Percentiles rank a stretch among this genome's conserved stretches.
These are phyloP conservation scores for Elsinoe batatas DNA, from an alignment of 2,329 filamentous ascomycete species.

Conservation along the genomic window DNA sequence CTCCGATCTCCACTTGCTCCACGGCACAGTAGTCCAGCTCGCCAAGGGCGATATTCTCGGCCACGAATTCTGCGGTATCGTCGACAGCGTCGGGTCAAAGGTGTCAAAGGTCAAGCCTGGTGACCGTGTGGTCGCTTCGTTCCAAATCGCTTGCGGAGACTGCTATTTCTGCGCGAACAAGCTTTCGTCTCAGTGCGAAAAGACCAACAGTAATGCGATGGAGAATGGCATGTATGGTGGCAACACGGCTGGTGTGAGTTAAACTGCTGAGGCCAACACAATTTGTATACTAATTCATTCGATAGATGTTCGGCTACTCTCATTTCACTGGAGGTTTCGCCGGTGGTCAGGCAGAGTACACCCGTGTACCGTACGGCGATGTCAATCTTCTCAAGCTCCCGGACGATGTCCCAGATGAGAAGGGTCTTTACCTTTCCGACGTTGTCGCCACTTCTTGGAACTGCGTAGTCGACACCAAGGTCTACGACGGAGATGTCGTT, in stretches of 20 bases:
- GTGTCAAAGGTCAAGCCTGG: slow-evolving; percentile 36
- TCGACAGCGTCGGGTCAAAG: slow-evolving; percentile 36
- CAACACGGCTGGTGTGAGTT: slow-evolving; percentile 56
- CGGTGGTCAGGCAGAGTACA: slow-evolving; percentile 79
- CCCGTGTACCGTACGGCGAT: slow-evolving; percentile 69
- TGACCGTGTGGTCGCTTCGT: slow-evolving; percentile 66
- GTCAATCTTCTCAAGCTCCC: slow-evolving; percentile 74
- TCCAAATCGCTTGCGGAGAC: slow-evolving; percentile 63
- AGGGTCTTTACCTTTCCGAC: slow-evolving; percentile 71
- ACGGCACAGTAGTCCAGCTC: slow-evolving; percentile 39
- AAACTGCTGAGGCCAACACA: slow-evolving; percentile 32
- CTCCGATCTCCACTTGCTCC: slow-evolving; percentile 49
- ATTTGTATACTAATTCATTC: not conserved
- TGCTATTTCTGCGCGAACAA: slow-evolving; percentile 76
- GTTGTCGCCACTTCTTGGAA: slow-evolving; percentile 73
- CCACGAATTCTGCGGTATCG: slow-evolving; percentile 44
- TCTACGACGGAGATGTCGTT: slow-evolving; percentile 67
- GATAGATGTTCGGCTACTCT: slow-evolving; percentile 42
- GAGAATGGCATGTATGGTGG: slow-evolving; percentile 70
- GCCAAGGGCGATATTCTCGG: slow-evolving; percentile 44
- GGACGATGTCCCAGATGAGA: slow-evolving; percentile 72
- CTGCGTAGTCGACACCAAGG: slow-evolving; percentile 69
- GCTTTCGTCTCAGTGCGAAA: slow-evolving; percentile 68
- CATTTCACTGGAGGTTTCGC: slow-evolving; percentile 80
- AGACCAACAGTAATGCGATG: slow-evolving; percentile 63